Conservation (phyloP, 805 yeast genomes). For the Ogataea pini region DNA sequence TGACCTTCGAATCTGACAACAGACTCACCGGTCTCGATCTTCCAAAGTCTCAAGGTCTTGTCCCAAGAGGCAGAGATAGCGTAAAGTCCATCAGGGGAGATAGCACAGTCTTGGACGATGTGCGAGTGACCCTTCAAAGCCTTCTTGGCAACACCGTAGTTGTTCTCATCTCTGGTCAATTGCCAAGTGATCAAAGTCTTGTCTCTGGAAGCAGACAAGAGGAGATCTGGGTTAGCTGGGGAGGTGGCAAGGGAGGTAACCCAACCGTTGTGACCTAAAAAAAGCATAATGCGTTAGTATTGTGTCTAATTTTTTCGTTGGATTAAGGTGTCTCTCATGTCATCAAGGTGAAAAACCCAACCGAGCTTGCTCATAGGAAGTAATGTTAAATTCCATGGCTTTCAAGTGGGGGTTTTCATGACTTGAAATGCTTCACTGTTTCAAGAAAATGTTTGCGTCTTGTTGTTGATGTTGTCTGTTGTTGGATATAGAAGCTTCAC, state of each 20-base stretch:
- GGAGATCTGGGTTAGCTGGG: conserved; percentile 95
- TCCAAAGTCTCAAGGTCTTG: conserved; percentile 98
- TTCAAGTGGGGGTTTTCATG: not conserved
- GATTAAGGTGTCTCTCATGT: not conserved
- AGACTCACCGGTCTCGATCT: conserved; percentile 89
- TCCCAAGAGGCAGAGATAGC: conserved; percentile 99
- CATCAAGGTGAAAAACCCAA: not conserved
- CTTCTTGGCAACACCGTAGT: conserved; percentile 97
- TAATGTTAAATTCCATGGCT: not conserved
- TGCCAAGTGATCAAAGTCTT: conserved; percentile 98
- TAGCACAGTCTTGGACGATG: conserved; percentile 96
- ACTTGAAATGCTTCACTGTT: not conserved
- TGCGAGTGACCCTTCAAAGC: conserved; percentile 98
- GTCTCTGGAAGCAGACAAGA: conserved; percentile 98
- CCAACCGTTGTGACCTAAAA: conserved; percentile 82
- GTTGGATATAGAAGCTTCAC: not conserved
- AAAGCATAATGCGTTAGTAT: conserved; percentile 11
- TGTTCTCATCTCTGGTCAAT: conserved; percentile 91
- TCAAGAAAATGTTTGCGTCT: not conserved
- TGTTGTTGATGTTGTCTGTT: not conserved
- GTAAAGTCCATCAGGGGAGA: conserved; percentile 96
- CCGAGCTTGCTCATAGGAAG: not conserved
- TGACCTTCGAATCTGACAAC: conserved; percentile 97
- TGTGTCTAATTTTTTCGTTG: not conserved
- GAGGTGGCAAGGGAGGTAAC: conserved; percentile 98